These are phyloP conservation scores for Coemansia sp. DNA, from an alignment of 192 early-diverging fungal genomes.

Conservation along the genomic window DNA sequence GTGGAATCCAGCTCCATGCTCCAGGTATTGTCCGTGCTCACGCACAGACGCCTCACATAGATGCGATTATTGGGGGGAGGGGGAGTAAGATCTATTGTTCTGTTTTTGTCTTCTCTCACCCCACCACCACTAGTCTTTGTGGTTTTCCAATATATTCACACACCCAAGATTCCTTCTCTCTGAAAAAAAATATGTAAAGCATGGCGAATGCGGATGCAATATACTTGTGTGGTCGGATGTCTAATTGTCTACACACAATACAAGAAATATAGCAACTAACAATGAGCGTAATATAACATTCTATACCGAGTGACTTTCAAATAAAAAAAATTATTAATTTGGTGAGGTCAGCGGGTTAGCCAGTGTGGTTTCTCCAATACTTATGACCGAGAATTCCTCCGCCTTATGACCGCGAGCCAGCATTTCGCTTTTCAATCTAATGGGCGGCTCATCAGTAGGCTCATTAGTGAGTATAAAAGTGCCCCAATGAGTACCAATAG, in stretches of 20 bases:
- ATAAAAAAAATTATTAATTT: not conserved
- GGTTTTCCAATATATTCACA: not conserved
- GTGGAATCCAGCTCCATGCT: slow-evolving; percentile 1
- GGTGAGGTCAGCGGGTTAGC: not conserved
- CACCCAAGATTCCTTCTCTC: not conserved
- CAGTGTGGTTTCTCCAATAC: slow-evolving; percentile 59
- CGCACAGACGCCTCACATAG: slow-evolving; percentile 7
- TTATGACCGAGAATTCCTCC: slow-evolving; percentile 17
- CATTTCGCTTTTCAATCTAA: slow-evolving; percentile 24
- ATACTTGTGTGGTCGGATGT: too few relatives aligned
- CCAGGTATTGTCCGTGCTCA: not conserved
- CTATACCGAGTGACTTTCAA: not conserved
- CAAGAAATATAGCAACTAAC: not conserved
- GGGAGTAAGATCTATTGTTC: not conserved
- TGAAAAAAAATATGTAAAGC: too few relatives aligned
- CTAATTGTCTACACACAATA: not conserved
- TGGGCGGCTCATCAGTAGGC: slow-evolving; percentile 68
- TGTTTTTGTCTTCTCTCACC: too few relatives aligned
- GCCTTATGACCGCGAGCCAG: not conserved
- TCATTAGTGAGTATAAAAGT: slow-evolving; percentile 80
- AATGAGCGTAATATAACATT: not conserved
- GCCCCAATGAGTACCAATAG: slow-evolving; percentile 86
- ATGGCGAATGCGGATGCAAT: too few relatives aligned
- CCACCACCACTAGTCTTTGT: not conserved
- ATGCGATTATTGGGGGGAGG: not conserved